A percentile compares a stretch with the other conserved stretches of the same genome.
These are phyloP conservation scores for Colletotrichum musicola DNA, from an alignment of 2,329 filamentous ascomycete genomes.

Conservation along the genomic window DNA sequence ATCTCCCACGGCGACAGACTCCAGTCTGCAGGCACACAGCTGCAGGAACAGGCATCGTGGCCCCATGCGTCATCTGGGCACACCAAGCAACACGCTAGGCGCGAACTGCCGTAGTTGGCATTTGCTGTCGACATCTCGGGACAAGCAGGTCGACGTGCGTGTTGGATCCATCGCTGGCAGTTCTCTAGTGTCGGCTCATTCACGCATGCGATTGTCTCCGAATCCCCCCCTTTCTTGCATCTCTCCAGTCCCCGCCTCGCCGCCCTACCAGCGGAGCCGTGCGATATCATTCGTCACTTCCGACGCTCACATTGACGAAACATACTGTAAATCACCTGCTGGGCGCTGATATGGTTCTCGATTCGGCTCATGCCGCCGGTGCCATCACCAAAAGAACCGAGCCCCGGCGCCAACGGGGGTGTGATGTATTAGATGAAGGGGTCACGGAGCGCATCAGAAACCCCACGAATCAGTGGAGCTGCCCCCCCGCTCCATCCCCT, in stretches of 20 bases:
- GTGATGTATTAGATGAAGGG: slow-evolving; percentile 32
- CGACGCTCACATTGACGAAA: slow-evolving; percentile 21
- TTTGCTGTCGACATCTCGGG: slow-evolving; percentile 4
- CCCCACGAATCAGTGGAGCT: slow-evolving; percentile 34
- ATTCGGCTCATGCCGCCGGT: slow-evolving; percentile 27
- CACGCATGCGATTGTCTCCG: no score
- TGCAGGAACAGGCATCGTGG: not conserved
- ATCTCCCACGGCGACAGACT: slow-evolving; percentile 2
- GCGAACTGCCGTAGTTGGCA: slow-evolving; percentile 18
- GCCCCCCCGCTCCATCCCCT: slow-evolving; percentile 21
- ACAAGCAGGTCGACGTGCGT: slow-evolving; percentile 1
- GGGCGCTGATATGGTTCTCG: slow-evolving; percentile 2
- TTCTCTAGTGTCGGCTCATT: slow-evolving; percentile 5
- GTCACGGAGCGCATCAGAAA: slow-evolving; percentile 19
- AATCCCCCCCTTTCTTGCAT: not conserved
- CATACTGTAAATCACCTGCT: not conserved
- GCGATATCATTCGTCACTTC: not conserved
- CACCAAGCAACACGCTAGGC: slow-evolving; percentile 13
- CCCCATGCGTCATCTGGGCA: not conserved
- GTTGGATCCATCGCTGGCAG: slow-evolving; percentile 24
- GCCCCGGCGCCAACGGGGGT: slow-evolving; percentile 13
- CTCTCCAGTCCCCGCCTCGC: not conserved
- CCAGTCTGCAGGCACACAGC: not conserved
- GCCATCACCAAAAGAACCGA: slow-evolving; percentile 11
- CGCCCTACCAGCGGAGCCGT: slow-evolving; percentile 33